Conservation (phyloP, 352 stramenopile genomes). For the Globisporangium barbulae region DNA sequence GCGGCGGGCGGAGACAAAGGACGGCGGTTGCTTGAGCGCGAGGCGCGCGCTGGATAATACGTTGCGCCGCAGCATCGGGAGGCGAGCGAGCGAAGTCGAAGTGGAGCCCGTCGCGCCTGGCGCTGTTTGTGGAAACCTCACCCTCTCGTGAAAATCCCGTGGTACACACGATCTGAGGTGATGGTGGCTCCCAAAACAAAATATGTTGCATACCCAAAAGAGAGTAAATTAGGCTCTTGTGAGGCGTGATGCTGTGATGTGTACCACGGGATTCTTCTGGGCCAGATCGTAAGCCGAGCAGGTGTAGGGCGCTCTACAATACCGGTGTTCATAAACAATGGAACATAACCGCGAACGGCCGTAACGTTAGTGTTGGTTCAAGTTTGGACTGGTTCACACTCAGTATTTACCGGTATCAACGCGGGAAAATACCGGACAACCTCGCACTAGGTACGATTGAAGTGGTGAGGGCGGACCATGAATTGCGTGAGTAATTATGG, state of each 20-base stretch:
- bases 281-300: too few relatives aligned
- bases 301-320: too few relatives aligned
- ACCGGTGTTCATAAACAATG: too few relatives aligned
- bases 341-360: too few relatives aligned
- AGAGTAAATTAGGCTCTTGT: too few relatives aligned
- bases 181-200: not conserved
- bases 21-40: slow-evolving; percentile 23
- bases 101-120: not conserved
- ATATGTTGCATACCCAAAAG: too few relatives aligned
- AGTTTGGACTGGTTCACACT: too few relatives aligned
- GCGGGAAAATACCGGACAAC: not conserved
- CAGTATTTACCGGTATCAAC: too few relatives aligned
- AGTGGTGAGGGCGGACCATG: not conserved
- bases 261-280: too few relatives aligned
- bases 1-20: not conserved
- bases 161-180: not conserved
- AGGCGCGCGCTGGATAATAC: slow-evolving; percentile 33
- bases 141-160: not conserved
- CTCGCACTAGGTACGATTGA: not conserved
- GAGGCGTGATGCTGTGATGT: too few relatives aligned
- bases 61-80: slow-evolving; percentile 50
- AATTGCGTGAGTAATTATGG: not conserved
- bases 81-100: slow-evolving; percentile 8
- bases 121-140: slow-evolving; percentile 2
- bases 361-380: too few relatives aligned